Conservation (phyloP, 163 green algal species). For the Scenedesmus sp. region DNA sequence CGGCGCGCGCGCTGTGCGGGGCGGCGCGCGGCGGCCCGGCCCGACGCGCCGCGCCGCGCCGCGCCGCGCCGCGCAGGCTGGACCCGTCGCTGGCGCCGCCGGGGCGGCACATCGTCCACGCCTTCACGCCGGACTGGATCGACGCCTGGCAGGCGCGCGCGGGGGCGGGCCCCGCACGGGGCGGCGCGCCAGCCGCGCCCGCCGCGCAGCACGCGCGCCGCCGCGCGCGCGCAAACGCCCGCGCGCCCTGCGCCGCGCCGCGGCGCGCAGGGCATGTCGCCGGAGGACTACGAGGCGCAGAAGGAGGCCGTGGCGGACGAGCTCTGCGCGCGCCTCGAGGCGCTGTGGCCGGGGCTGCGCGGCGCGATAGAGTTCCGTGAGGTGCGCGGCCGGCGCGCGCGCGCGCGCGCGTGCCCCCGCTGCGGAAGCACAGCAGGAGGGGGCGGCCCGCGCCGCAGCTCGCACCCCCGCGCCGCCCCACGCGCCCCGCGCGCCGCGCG, state of each 20-base stretch:
- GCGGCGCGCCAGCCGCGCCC: too few species aligned
- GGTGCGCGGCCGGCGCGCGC: constrained; percentile 37
- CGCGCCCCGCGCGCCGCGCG: too few species aligned
- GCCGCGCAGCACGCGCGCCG: too few species aligned
- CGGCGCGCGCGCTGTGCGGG: background rate
- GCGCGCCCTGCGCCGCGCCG: too few species aligned
- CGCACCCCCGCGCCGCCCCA: too few species aligned
- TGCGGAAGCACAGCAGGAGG: background rate
- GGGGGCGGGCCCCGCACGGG: too few species aligned
- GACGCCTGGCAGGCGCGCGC: constrained; percentile 78
- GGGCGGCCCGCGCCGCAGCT: too few species aligned
- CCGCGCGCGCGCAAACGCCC: too few species aligned
- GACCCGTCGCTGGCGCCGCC: constrained; percentile 83
- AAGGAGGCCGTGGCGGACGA: constrained; percentile 85
- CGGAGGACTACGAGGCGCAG: constrained; percentile 80
- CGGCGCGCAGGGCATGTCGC: constrained; percentile 55
- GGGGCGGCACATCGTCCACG: constrained; percentile 91
- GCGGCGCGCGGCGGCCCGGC: background rate
- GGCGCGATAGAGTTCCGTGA: constrained; percentile 77
- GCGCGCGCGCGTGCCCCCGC: background rate
- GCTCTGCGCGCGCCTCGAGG: constrained; percentile 88
- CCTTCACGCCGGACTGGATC: constrained; percentile 96
- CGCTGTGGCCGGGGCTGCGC: constrained; percentile 83
- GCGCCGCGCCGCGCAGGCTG: constrained; percentile 52
- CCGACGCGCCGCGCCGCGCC: too few species aligned